Evolutionary conservation across 1,284 basidiomycete species (phyloP).

Genomic region (Ganoderma lingzhi): DNA sequence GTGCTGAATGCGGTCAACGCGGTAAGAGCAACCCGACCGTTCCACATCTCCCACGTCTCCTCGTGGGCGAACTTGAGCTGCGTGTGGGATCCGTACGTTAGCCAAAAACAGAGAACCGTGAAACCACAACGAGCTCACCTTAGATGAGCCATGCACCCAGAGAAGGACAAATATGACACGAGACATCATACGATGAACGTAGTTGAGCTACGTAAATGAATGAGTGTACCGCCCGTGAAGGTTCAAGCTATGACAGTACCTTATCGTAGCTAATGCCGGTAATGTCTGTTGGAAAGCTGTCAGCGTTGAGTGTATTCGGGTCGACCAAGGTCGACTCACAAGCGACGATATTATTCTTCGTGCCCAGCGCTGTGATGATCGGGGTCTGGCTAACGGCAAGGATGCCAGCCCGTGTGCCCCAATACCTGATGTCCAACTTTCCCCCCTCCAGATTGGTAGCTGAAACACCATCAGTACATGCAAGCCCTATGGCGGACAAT

Average conservation of each 20-base stretch:
- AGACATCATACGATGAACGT: slow-evolving; percentile 60
- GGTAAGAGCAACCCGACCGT: slow-evolving; percentile 28
- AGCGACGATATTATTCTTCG: slow-evolving; percentile 70
- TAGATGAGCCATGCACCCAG: slow-evolving; percentile 56
- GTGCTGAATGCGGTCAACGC: slow-evolving; percentile 31
- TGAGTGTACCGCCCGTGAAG: not conserved
- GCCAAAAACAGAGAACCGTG: not conserved
- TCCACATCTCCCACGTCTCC: slow-evolving; percentile 17
- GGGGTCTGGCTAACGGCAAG: slow-evolving; percentile 66
- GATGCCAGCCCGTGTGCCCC: slow-evolving; percentile 56
- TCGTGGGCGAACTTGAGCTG: slow-evolving; percentile 10
- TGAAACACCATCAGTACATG: slow-evolving; percentile 31
- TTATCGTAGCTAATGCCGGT: slow-evolving; percentile 70
- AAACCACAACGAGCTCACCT: slow-evolving; percentile 43
- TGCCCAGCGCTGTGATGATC: slow-evolving; percentile 68
- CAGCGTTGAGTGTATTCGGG: not conserved
- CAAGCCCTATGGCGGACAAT: not conserved
- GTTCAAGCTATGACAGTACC: slow-evolving; percentile 33
- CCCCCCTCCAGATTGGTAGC: slow-evolving; percentile 47
- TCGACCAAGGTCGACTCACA: slow-evolving; percentile 46
- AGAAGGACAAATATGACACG: slow-evolving; percentile 56
- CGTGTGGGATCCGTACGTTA: slow-evolving; percentile 4
- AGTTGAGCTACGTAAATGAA: slow-evolving; percentile 50
- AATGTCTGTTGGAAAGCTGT: slow-evolving; percentile 47
- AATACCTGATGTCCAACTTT: slow-evolving; percentile 49